Evolutionary conservation across 176 grass and related monocot species (phyloP), one percentile per base, ranked within the genome.

Genomic region (Eremochloa ophiuroides): DNA sequence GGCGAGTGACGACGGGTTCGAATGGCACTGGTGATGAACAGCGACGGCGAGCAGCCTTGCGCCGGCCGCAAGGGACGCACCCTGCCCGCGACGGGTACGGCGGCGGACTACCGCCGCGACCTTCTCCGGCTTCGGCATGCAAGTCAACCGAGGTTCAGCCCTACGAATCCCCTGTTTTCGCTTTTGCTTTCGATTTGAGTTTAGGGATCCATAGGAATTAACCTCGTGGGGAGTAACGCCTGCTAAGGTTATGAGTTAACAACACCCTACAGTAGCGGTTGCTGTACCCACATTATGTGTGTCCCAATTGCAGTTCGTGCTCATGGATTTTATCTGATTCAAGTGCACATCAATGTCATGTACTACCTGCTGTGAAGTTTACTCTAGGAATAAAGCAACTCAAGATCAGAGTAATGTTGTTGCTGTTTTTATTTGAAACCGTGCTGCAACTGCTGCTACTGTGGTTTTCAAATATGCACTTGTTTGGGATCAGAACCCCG

Each of bases 61-160:
- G 61, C 43, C 42, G 41, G 17, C 51, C 72, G 13, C 5, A 8
- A 8, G 66, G 31, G 23, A 9, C 30, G 55, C 40, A 23, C 42
- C 18, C 23, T 25, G 28, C 33, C 40, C 6, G 58, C 17, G 56
- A 41, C 58, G 58, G 81, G 18, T 37, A 83, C 8, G 13, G 34
- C 46, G 34, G 43, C 18, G 33, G 41, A 1, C 12, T 59, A 40
- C 47, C 22, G 18, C 46, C 37, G 20, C 20, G 14, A 17, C 15
- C 15, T 23, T 10, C 22, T 71, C 28, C 20, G 18, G 3, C 26
- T 15, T 18, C 25, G 50, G n/a, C n/a, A n/a, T n/a, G n/a, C 33
- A 22, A 17, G 17, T 30, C 26, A 73, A 31, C 58, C 58, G 34
- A 29, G 84, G 69, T 86, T 80, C 69, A 46, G 64, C 46, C 80